Evolutionary conservation across 164 flowering plant genomes (phyloP).

Genomic region (Litsea cubeba): DNA sequence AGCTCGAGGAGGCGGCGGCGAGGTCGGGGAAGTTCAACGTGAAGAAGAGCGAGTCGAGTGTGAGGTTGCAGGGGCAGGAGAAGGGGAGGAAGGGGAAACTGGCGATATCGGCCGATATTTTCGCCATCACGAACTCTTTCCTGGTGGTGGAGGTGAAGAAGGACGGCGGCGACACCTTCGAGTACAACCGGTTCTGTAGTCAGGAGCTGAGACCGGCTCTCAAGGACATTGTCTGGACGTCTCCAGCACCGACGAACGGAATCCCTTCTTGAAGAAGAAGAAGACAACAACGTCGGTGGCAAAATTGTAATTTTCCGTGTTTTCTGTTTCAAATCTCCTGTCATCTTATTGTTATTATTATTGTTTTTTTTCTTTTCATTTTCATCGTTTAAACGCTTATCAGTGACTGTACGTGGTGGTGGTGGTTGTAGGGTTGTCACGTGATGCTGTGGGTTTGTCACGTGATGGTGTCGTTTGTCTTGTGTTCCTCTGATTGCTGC

Average conservation of each 20-base stretch:
- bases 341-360: no score
- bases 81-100: conserved; percentile 59
- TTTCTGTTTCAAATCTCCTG: no score
- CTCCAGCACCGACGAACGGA: conserved; percentile 31
- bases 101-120: conserved; percentile 51
- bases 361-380: no score
- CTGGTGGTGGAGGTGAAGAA: conserved; percentile 70
- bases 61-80: conserved; percentile 43
- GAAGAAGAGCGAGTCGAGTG: conserved; percentile 36
- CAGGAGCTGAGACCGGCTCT: conserved; percentile 66
- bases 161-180: conserved; percentile 58
- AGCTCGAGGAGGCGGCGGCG: conserved; percentile 43
- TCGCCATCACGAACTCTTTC: conserved; percentile 51
- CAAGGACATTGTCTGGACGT: conserved; percentile 64
- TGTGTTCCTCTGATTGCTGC: no score
- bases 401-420: no score
- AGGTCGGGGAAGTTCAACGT: conserved; percentile 33
- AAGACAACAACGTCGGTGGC: not conserved
- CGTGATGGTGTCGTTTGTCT: no score
- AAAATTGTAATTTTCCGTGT: not conserved
- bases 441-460: no score
- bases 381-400: no score
- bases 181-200: conserved; percentile 63
- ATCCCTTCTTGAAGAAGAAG: conserved; percentile 19
- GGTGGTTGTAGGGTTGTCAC: no score